Base-by-base conservation (phyloP, 2,329 filamentous ascomycete genomes). In the Colletotrichum lentis region DNA sequence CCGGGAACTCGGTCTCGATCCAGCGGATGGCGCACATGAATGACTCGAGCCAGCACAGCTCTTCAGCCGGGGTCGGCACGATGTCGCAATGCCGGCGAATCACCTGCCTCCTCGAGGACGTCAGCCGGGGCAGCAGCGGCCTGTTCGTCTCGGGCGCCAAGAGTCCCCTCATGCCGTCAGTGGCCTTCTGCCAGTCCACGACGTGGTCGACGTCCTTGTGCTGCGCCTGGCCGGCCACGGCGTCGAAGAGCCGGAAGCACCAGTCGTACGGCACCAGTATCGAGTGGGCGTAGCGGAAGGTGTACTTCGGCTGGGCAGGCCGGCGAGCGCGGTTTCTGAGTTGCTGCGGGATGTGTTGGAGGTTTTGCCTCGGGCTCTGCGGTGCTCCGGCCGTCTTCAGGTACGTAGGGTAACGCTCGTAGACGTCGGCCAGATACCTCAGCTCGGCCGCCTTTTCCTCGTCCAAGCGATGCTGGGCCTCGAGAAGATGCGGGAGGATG, bases 1-100 rank as follows among this genome's bases (percentile, higher is more conserved):
- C 3, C 35, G 47, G 18, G 6, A 41, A 31, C 5, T 43, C 31
- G 1, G n/a, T n/a, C 37, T 53, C 58, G 14, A 61, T 61, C 18
- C 47, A 39, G 27, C 53, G 37, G 47, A 61, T 18, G 35, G 35
- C 37, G 16, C 46, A 47, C 16, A 61, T 35, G 14, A 61, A 61
- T 2, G 58, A 50, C n/a, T 61, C 58, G 16, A 61, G 58, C 47
- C 58, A 61, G 16, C 14, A 46, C 5, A 61, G 11, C 47, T 61
- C 58, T 18, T 50, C 11, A 7, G 22, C 24, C 31, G 24, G 18
- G 31, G 24, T 53, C 3, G 50, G 50, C 18, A n/a, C n/a, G 27
- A n/a, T 11, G 27, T 53, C 18, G 16, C 37, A n/a, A 2, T 20
- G 3, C 18, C 31, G n/a, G 6, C 35, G 50, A 14, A 53, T 5